Conservation (phyloP, 768 basidiomycete genomes). For the Steccherinum ochraceum region DNA sequence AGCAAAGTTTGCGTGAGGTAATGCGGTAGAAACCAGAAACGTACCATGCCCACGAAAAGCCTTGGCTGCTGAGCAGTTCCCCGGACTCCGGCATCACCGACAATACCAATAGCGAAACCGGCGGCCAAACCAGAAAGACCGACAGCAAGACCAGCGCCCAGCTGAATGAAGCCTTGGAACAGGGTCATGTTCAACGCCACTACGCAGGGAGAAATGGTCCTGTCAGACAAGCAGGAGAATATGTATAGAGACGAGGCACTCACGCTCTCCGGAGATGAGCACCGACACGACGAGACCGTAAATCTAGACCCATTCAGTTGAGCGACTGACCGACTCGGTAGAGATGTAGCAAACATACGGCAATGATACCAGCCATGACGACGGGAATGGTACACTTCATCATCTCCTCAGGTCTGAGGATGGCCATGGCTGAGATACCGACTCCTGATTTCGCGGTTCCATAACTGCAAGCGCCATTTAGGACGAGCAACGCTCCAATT, state of each 20-base stretch:
- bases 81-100: slow-evolving; percentile 97
- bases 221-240: background rate
- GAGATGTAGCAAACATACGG: slow-evolving; percentile 51
- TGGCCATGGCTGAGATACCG: slow-evolving; percentile 96
- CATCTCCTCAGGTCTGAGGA: slow-evolving; percentile 93
- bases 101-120: slow-evolving; percentile 97
- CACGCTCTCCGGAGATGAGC: slow-evolving; percentile 82
- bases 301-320: slow-evolving; percentile 41
- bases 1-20: background rate
- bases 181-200: slow-evolving; percentile 79
- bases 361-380: slow-evolving; percentile 99
- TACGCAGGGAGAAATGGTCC: slow-evolving; percentile 26
- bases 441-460: slow-evolving; percentile 99
- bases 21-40: slow-evolving; percentile 13
- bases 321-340: background rate
- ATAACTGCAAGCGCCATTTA: too few relatives aligned
- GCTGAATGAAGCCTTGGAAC: slow-evolving; percentile 89
- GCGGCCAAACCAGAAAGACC: slow-evolving; percentile 94
- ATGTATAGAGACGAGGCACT: slow-evolving; percentile 37
- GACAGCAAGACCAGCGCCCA: slow-evolving; percentile 89
- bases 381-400: slow-evolving; percentile 97
- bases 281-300: slow-evolving; percentile 99
- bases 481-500: too few relatives aligned
- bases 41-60: slow-evolving; percentile 89
- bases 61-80: slow-evolving; percentile 96